These are phyloP conservation scores for Candida silvicultrix DNA, from an alignment of 805 yeast species.

Conservation along the genomic window DNA sequence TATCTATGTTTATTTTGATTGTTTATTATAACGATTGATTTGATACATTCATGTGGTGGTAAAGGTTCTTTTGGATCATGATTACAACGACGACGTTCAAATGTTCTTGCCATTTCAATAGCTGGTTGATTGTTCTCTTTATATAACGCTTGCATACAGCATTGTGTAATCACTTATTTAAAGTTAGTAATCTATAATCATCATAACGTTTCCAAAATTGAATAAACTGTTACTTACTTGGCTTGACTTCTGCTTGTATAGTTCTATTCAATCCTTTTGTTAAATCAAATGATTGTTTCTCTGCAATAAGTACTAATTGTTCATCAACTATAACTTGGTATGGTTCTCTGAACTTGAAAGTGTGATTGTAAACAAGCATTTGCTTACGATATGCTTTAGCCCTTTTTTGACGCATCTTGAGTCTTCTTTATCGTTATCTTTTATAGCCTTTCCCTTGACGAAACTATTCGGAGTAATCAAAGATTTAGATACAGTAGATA, in stretches of 20 bases:
- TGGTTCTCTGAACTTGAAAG: constrained; percentile 91
- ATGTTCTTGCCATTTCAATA: constrained; percentile 70
- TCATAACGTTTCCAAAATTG: too few relatives aligned
- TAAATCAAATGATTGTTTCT: constrained; percentile 67
- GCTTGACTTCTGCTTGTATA: constrained; percentile 78
- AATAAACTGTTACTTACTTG: constrained; percentile 36
- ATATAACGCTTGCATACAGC: constrained; percentile 86
- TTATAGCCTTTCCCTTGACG: too few relatives aligned
- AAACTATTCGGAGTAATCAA: not conserved
- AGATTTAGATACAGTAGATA: not conserved
- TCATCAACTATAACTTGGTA: constrained; percentile 88
- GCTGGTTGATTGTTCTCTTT: constrained; percentile 66
- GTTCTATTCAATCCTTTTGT: constrained; percentile 75
- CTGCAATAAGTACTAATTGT: constrained; percentile 61
- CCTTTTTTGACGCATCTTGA: constrained; percentile 86
- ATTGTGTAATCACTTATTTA: constrained; percentile 76
- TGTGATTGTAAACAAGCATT: constrained; percentile 75
- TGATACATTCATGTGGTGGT: constrained; percentile 70
- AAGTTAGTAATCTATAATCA: not conserved
- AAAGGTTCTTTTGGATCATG: constrained; percentile 62
- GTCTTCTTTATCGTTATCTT: too few relatives aligned
- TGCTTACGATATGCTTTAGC: constrained; percentile 93
- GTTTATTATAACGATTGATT: constrained; percentile 58
- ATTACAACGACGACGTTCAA: constrained; percentile 90
- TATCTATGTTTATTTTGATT: constrained; percentile 88